Conservation (phyloP, 192 early-diverging fungal species). For the Coemansia sp. region DNA sequence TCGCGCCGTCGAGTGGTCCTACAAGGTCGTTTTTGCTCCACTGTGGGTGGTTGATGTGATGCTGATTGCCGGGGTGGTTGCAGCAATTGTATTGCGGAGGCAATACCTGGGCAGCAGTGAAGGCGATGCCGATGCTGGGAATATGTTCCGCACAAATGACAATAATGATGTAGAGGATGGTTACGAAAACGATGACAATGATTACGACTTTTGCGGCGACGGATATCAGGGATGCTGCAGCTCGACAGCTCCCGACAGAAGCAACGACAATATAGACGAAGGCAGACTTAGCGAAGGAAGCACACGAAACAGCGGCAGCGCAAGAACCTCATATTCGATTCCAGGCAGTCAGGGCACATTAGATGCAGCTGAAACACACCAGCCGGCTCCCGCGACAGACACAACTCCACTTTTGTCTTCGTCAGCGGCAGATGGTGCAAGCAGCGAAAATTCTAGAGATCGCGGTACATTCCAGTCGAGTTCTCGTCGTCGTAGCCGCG, state of each 20-base stretch:
- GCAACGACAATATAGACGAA: too few relatives aligned
- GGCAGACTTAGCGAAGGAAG: background rate
- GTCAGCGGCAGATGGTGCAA: background rate
- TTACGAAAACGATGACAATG: constrained; percentile 7
- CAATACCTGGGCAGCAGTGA: constrained; percentile 18
- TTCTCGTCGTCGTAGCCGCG: constrained; percentile 5
- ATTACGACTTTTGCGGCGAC: background rate
- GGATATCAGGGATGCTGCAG: constrained; percentile 4
- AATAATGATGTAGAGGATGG: constrained; percentile 34
- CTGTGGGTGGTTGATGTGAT: constrained; percentile 70
- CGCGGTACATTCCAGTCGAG: background rate
- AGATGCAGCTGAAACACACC: background rate
- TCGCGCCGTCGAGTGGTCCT: constrained; percentile 65
- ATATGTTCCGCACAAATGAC: background rate
- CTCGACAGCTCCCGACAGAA: background rate
- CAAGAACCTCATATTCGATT: background rate
- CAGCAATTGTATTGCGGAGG: background rate
- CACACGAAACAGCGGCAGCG: background rate
- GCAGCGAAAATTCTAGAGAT: background rate
- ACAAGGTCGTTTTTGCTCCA: constrained; percentile 74
- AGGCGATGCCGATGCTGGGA: constrained; percentile 14
- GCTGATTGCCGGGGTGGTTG: constrained; percentile 32
- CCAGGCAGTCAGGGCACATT: background rate
- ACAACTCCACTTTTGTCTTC: constrained; percentile 21
- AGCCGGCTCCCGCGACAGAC: constrained; percentile 15